Base-by-base conservation (phyloP, 495 filamentous ascomycete species). In the Evernia prunastri region DNA sequence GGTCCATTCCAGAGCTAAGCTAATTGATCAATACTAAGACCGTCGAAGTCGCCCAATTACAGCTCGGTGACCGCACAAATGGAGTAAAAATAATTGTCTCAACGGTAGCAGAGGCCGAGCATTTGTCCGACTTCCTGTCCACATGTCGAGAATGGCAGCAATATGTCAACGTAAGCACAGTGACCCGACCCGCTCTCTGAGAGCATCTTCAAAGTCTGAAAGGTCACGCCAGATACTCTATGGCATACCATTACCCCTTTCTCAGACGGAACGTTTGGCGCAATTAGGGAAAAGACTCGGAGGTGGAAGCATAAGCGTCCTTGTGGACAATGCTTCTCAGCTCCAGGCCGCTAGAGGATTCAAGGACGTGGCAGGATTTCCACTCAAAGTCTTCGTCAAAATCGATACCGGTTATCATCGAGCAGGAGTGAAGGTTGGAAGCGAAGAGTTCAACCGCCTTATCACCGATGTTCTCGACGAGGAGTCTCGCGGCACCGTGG, bases 341-440 rank as follows among this genome's bases (percentile, higher is more conserved):
- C 71, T 91, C 3, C 67, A 72, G 4, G 65, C 73, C 40, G 72
- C 87, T 3, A 56, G 72, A 2, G 49, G 69, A 2, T 77, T 86
- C 51, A 64, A 70, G 43, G 63, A 68, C 7, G 51, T 71, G 3
- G 68, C 82, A 1, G 73, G 75, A 2, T 74, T 79, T 64, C 67
- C 78, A 0, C 81, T 81, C 18, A 75, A 76, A 11, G 72, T 89
- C 49, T 92, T 87, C 70, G 73, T 94, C 67, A 95, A 94, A 65
- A 81, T 96, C 18, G 89, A 96, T 72, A 85, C 87, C 15, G 89
- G 89, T 20, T 86, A 86, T 72, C 82, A 86, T 71, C 87, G 91
- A 6, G 90, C 90, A 1, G 91, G 91, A 35, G 75, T 92, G 0
- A 64, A 76, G 0, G 79, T 84, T 0, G 58, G 72, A n/a, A 82